Percentiles rank a stretch among this genome's conserved stretches.
These are phyloP conservation scores for Ceratocystis variospora DNA, from an alignment of 2,329 filamentous ascomycete species.

Conservation along the genomic window DNA sequence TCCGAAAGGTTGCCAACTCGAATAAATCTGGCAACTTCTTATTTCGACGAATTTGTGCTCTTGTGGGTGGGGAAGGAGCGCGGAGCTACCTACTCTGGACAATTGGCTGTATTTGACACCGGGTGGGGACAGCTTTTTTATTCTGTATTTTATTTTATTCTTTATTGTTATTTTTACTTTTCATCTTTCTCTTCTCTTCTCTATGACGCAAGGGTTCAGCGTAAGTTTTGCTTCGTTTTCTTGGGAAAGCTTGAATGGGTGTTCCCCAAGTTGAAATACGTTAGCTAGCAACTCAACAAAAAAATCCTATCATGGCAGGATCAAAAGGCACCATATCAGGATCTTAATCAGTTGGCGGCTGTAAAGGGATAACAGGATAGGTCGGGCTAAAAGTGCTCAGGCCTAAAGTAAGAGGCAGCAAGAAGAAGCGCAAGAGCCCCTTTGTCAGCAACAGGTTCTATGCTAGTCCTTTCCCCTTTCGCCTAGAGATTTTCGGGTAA, in stretches of 20 bases:
- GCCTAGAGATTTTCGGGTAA: slow-evolving; percentile 2
- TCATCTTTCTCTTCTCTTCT: neutral
- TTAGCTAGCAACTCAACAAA: neutral
- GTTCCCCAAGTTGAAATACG: neutral
- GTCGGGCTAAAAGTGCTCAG: neutral
- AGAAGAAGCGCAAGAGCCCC: neutral
- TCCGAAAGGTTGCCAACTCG: neutral
- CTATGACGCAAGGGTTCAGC: no score
- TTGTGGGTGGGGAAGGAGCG: neutral
- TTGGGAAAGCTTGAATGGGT: neutral
- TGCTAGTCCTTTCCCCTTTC: neutral
- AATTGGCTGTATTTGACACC: neutral
- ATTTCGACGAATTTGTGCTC: neutral
- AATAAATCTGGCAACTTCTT: neutral
- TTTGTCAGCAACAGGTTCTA: neutral
- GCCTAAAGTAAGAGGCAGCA: neutral
- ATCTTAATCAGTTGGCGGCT: neutral
- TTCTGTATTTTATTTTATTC: no score
- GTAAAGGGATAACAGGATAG: neutral
- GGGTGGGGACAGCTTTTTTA: neutral
- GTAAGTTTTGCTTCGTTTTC: neutral
- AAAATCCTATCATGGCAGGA: neutral
- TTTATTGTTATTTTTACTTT: no score
- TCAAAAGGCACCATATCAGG: neutral
- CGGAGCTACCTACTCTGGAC: neutral